phyloP scores from a whole-genome alignment of 176 grass and related monocot species.

The Rhynchospora pubera region DNA sequence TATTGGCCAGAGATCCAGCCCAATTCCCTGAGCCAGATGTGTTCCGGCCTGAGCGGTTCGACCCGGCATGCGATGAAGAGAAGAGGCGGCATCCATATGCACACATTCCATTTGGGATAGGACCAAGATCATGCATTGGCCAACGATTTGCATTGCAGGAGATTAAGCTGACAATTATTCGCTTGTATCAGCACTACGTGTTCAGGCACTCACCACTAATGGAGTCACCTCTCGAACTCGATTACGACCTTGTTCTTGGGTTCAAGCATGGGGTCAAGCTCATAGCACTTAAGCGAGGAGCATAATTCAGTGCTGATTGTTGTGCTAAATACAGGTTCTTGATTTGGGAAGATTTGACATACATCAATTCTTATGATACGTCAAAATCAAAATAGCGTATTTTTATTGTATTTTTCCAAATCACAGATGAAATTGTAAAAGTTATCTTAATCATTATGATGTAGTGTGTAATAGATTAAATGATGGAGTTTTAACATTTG shows the following conservation, averaged over 20 bases:
- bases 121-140: constrained; percentile 70
- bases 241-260: constrained; percentile 69
- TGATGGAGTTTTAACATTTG: neutral
- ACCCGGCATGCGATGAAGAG: constrained; percentile 48
- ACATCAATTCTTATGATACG: neutral
- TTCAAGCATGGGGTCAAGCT: constrained; percentile 91
- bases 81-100: constrained; percentile 62
- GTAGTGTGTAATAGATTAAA: neutral
- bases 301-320: neutral
- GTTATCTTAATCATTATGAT: neutral
- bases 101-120: constrained; percentile 81
- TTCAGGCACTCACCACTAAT: constrained; percentile 73
- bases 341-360: neutral
- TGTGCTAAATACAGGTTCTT: neutral
- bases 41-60: constrained; percentile 68
- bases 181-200: constrained; percentile 55
- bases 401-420: neutral
- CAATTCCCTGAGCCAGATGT: constrained; percentile 76
- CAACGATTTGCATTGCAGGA: constrained; percentile 84
- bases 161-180: constrained; percentile 70
- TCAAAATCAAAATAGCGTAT: neutral
- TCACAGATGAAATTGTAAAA: neutral
- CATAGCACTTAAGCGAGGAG: constrained; percentile 31
- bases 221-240: constrained; percentile 74
- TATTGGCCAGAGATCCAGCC: constrained; percentile 64